Conservation (phyloP, 2,329 filamentous ascomycete species). For the Beauveria pseudobassiana region DNA sequence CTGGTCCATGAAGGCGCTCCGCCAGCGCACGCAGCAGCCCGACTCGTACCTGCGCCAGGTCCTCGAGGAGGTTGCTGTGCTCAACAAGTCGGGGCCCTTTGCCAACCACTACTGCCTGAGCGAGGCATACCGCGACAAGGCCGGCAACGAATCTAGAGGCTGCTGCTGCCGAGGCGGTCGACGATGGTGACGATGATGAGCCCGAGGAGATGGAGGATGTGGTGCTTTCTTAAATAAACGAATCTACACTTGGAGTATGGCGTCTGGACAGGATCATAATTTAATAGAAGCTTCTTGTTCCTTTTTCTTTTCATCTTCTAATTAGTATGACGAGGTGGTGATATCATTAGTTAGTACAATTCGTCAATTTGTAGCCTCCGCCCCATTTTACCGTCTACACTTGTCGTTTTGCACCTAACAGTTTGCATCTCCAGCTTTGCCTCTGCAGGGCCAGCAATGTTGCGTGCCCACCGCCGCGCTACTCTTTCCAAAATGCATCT, state of each 20-base stretch:
- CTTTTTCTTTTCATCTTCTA: neutral
- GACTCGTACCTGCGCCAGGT: conserved; percentile 87
- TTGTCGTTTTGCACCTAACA: no score
- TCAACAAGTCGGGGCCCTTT: conserved; percentile 78
- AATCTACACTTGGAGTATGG: conserved; percentile 1
- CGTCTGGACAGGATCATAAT: neutral
- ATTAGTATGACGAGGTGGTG: neutral
- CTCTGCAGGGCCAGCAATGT: neutral
- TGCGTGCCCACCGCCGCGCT: neutral
- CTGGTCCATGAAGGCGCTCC: conserved; percentile 88
- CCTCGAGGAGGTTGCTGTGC: conserved; percentile 71
- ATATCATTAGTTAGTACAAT: neutral
- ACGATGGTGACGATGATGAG: conserved; percentile 59
- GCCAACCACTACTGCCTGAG: conserved; percentile 80
- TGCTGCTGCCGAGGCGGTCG: conserved; percentile 47
- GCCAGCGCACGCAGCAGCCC: conserved; percentile 70
- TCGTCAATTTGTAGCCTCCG: neutral
- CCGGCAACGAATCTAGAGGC: conserved; percentile 41
- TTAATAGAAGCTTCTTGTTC: neutral
- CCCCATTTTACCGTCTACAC: neutral
- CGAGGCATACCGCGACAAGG: conserved; percentile 40
- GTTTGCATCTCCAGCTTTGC: no score
- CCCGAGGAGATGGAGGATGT: conserved; percentile 76
- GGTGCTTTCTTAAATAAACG: neutral
- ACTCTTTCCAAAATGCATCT: conserved; percentile 30